These are phyloP conservation scores for Nicotiana sylvestris DNA, from an alignment of 257 asterid species.

Conservation along the genomic window DNA sequence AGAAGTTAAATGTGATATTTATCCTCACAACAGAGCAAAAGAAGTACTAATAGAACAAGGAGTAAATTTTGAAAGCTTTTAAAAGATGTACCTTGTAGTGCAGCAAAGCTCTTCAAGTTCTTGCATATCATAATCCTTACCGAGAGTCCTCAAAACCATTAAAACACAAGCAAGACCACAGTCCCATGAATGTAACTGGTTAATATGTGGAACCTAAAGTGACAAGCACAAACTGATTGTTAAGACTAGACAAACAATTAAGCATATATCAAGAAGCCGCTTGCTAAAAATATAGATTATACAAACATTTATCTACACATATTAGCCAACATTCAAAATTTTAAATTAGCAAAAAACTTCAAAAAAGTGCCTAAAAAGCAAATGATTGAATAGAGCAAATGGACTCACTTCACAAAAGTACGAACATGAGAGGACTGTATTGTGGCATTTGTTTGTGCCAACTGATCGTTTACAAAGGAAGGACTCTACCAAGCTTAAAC, in stretches of 20 bases:
- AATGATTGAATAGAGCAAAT: neutral
- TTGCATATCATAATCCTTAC: constrained; percentile 40
- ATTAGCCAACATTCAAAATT: neutral
- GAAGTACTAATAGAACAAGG: neutral
- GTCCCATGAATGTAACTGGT: constrained; percentile 77
- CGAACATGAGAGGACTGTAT: constrained; percentile 28
- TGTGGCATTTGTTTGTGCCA: constrained; percentile 28
- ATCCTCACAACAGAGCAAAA: neutral
- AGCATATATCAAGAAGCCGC: neutral
- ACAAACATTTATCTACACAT: neutral
- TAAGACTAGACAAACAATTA: neutral
- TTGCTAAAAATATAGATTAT: neutral
- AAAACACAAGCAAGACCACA: constrained; percentile 94
- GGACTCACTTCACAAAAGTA: constrained; percentile 52
- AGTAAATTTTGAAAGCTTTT: neutral
- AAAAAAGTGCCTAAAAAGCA: neutral
- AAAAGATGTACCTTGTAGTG: constrained; percentile 59
- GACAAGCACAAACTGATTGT: constrained; percentile 11
- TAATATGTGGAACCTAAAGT: constrained; percentile 74
- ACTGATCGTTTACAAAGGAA: constrained; percentile 35
- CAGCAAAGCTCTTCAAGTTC: constrained; percentile 60
- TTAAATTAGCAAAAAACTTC: neutral
- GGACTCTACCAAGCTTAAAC: constrained; percentile 35
- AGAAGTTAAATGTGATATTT: neutral
- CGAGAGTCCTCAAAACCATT: constrained; percentile 77